Conservation (phyloP, 129 eudicot species). For the Helichrysum umbraculigerum region DNA sequence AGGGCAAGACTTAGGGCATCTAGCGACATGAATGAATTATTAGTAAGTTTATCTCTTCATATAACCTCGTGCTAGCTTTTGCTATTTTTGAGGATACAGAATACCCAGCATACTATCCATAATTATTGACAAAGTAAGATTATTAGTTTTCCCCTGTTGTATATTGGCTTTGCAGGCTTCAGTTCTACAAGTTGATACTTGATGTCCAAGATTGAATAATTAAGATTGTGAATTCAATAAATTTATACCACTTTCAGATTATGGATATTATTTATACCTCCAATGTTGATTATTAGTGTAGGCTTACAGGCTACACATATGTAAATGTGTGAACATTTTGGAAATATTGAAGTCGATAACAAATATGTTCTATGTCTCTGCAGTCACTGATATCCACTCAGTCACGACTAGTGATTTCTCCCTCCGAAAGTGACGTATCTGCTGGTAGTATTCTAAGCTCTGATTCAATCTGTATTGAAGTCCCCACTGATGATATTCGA, state of each 20-base stretch:
- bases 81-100: neutral
- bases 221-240: neutral
- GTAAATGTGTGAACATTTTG: neutral
- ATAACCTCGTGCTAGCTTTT: neutral
- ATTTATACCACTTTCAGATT: neutral
- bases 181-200: neutral
- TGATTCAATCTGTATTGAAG: slow-evolving; percentile 77
- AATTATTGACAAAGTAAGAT: neutral
- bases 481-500: slow-evolving; percentile 84
- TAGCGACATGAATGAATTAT: slow-evolving; percentile 88
- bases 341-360: neutral
- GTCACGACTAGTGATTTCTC: slow-evolving; percentile 75
- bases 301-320: neutral
- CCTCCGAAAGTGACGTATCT: slow-evolving; percentile 61
- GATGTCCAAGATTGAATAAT: neutral
- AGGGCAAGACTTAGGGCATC: slow-evolving; percentile 91
- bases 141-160: neutral
- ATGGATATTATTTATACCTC: neutral
- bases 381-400: slow-evolving; percentile 92
- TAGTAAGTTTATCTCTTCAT: slow-evolving; percentile 56
- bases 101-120: neutral
- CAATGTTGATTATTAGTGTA: neutral
- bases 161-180: slow-evolving; percentile 6
- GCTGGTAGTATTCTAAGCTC: slow-evolving; percentile 55
- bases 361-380: slow-evolving; percentile 31